Base-by-base conservation (phyloP, 176 grass and related monocot species). In the Melocanna baccifera region DNA sequence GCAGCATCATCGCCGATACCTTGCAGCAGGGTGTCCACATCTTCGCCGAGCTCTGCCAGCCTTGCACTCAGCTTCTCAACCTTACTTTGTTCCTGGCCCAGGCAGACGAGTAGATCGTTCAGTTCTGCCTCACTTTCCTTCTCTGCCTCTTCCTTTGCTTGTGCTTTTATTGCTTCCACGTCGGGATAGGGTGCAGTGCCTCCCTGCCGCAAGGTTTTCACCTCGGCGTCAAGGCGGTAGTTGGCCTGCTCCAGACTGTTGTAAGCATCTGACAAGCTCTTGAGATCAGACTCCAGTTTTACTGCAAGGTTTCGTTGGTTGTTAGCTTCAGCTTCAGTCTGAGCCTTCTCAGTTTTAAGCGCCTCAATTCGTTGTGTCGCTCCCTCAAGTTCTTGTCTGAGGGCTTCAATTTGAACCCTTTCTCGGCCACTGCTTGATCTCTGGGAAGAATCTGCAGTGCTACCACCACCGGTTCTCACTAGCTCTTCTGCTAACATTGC, bases 61-160 rank as follows among this genome's bases (percentile, higher is more conserved):
- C 81, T 89, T 81, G 90, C 34, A 59, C 89, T 91, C 75, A 99
- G 81, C 82, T 92, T 96, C 91, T 99, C 93, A n/a, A 99, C 97
- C 91, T 99, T 99, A 41, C 64, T 99, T 65, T 99, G 97, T 76
- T 99, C 97, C 86, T 99, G 97, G 13, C 97, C 97, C n/a, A 96
- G 87, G 87, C 97, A 99, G 82, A 99, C 88, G 4, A 99, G 86
- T 5, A 99, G 92, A 86, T 99, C 97, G 68, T 91, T 96, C 81
- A 96, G 77, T 81, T 99, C 97, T 0, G 82, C 93, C 79, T 96
- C 97, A 5, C 81, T 92, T 50, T 94, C 96, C 69, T 95, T 92
- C 86, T 94, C 87, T 1, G 96, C 96, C 81, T 93, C 96, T 86
- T 96, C 93, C 90, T 87, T 95, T 2, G 96, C 91, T 75, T 85